These are phyloP conservation scores for Podaxis pistillaris DNA, from an alignment of 768 basidiomycete species.

Conservation along the genomic window DNA sequence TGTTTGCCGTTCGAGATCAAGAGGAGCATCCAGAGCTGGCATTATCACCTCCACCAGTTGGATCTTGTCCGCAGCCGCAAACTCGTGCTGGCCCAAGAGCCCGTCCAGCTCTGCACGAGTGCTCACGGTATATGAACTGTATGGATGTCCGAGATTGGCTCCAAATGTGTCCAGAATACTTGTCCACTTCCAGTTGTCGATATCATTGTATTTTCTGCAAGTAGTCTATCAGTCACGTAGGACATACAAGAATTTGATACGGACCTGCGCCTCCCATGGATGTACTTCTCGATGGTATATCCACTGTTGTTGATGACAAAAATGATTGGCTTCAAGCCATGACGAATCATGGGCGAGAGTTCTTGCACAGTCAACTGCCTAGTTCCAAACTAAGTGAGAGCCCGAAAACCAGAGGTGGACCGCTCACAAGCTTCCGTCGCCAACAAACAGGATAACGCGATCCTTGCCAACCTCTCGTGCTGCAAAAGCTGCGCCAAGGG, in stretches of 20 bases:
- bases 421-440: constrained; percentile 77
- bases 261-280: constrained; percentile 63
- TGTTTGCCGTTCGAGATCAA: constrained; percentile 53
- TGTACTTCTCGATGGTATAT: constrained; percentile 84
- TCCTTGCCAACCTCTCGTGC: constrained; percentile 60
- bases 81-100: constrained; percentile 62
- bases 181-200: constrained; percentile 78
- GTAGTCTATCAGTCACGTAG: not conserved
- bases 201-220: constrained; percentile 80
- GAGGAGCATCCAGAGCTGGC: constrained; percentile 70
- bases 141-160: constrained; percentile 46
- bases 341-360: constrained; percentile 77
- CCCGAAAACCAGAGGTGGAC: constrained; percentile 1
- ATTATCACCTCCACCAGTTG: constrained; percentile 83
- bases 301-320: constrained; percentile 81
- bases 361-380: constrained; percentile 84
- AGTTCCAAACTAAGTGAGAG: not conserved
- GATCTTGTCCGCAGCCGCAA: constrained; percentile 62
- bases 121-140: constrained; percentile 63
- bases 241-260: constrained; percentile 11
- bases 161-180: constrained; percentile 60
- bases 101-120: constrained; percentile 65
- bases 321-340: constrained; percentile 75
- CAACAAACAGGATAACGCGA: constrained; percentile 80
- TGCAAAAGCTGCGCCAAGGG: constrained; percentile 77